A percentile compares a stretch with the other conserved stretches of the same genome.
These are phyloP conservation scores for Myriosclerotinia curreyana DNA, from an alignment of 2,329 filamentous ascomycete genomes.

Conservation along the genomic window DNA sequence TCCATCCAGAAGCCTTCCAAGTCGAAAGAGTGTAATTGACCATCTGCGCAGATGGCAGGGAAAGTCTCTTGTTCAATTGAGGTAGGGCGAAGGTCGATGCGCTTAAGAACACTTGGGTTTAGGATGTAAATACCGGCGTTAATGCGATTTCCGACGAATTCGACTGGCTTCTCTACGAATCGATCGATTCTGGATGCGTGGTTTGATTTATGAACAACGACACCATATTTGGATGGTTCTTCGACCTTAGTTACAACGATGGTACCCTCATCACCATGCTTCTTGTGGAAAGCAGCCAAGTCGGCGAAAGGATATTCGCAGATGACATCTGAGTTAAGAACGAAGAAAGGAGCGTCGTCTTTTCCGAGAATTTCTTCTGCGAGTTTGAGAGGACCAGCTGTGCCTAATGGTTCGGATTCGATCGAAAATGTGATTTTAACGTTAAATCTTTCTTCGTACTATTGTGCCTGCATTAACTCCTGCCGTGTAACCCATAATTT, in stretches of 20 bases:
- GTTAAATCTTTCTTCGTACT: conserved; percentile 90
- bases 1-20: conserved; percentile 99
- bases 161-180: conserved; percentile 98
- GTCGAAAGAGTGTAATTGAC: conserved; percentile 91
- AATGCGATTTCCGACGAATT: conserved; percentile 98
- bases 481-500: conserved; percentile 20
- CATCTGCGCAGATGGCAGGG: conserved; percentile 86
- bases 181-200: conserved; percentile 91
- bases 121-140: conserved; percentile 98
- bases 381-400: conserved; percentile 91
- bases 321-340: conserved; percentile 97
- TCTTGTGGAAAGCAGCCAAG: conserved; percentile 86
- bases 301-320: conserved; percentile 96
- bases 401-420: conserved; percentile 92
- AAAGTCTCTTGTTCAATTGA: conserved; percentile 99
- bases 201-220: conserved; percentile 93
- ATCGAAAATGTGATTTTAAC: conserved; percentile 97
- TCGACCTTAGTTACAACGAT: conserved; percentile 99
- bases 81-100: conserved; percentile 93
- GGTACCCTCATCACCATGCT: conserved; percentile 91
- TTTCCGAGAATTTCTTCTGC: conserved; percentile 89
- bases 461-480: conserved; percentile 24
- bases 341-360: conserved; percentile 93
- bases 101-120: conserved; percentile 83
- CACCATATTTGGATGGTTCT: conserved; percentile 98